Percentiles rank a stretch among this genome's conserved stretches.
phyloP scores from a whole-genome alignment of 192 early-diverging fungal genomes.

The Backusella circina region DNA sequence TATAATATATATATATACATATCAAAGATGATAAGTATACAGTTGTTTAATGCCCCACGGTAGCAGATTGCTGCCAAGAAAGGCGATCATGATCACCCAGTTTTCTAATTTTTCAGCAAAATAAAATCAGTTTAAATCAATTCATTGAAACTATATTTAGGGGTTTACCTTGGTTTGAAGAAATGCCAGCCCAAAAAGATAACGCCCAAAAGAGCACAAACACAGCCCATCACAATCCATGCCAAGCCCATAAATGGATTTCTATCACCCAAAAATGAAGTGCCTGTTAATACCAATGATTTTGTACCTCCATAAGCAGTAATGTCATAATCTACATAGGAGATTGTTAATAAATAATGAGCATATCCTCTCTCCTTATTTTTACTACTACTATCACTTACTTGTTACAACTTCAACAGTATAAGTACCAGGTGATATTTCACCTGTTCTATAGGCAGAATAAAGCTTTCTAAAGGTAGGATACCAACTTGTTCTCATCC shows the following conservation, averaged over 20 bases:
- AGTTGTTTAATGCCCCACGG: background rate
- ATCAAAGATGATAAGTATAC: background rate
- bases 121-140: conserved; percentile 4
- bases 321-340: conserved; percentile 74
- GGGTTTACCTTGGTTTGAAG: conserved; percentile 77
- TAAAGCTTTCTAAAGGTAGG: conserved; percentile 97
- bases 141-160: background rate
- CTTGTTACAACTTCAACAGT: conserved; percentile 70
- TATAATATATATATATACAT: background rate
- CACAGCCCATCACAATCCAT: conserved; percentile 89
- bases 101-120: conserved; percentile 48
- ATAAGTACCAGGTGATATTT: conserved; percentile 69
- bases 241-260: conserved; percentile 95
- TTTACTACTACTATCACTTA: conserved; percentile 46
- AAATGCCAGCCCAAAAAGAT: conserved; percentile 89
- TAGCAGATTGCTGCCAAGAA: conserved; percentile 71
- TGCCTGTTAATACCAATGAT: conserved; percentile 89
- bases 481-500: conserved; percentile 96
- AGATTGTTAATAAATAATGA: too few relatives aligned
- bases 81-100: conserved; percentile 96
- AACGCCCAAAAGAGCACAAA: conserved; percentile 87
- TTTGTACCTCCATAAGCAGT: conserved; percentile 91
- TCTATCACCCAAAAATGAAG: conserved; percentile 93
- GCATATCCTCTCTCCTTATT: too few relatives aligned
- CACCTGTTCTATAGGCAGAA: conserved; percentile 61